These are phyloP conservation scores for Cucurbita ficifolia DNA, from an alignment of 306 rosid species.

Conservation along the genomic window DNA sequence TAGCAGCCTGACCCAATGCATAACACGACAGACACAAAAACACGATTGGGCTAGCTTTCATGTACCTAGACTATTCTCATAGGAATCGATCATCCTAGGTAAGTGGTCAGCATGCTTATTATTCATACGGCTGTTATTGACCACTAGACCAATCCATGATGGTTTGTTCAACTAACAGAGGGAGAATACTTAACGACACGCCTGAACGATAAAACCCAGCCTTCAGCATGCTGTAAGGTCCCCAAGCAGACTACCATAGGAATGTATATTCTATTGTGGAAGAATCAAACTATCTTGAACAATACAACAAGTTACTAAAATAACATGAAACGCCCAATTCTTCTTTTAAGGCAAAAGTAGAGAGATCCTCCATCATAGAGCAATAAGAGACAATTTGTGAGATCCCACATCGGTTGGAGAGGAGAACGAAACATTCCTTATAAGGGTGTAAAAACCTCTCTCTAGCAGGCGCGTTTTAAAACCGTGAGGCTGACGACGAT, in stretches of 20 bases:
- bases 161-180: not conserved
- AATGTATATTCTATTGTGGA: not conserved
- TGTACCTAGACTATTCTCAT: not conserved
- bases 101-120: not conserved
- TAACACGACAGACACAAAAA: not conserved
- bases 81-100: not conserved
- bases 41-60: not conserved
- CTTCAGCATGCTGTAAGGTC: not conserved
- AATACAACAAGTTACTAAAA: not conserved
- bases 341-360: not conserved
- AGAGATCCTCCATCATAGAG: not conserved
- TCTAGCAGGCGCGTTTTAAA: no score
- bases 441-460: no score
- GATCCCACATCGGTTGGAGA: no score
- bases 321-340: not conserved
- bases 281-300: not conserved
- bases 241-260: not conserved
- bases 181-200: not conserved
- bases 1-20: not conserved
- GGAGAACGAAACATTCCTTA: no score
- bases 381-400: not conserved
- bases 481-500: no score
- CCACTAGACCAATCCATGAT: not conserved
- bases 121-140: not conserved
- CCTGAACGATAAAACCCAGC: not conserved